These are phyloP conservation scores for Fusarium camptoceras DNA, from an alignment of 2,329 filamentous ascomycete species.

Conservation along the genomic window DNA sequence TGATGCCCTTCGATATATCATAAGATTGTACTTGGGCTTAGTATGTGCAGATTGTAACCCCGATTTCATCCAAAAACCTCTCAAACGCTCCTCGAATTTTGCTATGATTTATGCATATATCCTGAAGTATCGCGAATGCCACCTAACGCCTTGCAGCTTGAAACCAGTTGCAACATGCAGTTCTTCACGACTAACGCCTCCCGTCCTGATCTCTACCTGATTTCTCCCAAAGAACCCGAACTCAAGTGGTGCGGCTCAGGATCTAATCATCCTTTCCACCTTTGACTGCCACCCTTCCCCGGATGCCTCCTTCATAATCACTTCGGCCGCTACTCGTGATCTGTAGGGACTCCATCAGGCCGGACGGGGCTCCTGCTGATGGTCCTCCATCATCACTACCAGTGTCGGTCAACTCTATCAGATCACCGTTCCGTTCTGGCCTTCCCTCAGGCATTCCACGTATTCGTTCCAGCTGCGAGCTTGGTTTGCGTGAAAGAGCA, in stretches of 20 bases:
- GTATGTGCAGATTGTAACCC: background rate
- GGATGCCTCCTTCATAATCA: slow-evolving; percentile 53
- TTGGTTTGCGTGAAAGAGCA: slow-evolving; percentile 74
- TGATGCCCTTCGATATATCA: background rate
- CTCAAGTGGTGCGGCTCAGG: background rate
- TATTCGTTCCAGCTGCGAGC: slow-evolving; percentile 61
- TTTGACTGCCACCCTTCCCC: slow-evolving; percentile 55
- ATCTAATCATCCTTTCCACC: slow-evolving; percentile 44
- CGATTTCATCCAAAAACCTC: background rate
- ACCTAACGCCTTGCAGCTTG: slow-evolving; percentile 42
- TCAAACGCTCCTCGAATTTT: slow-evolving; percentile 16
- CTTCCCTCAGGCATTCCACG: slow-evolving; percentile 53
- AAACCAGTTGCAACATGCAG: slow-evolving; percentile 36
- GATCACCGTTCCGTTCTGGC: slow-evolving; percentile 62
- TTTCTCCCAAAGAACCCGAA: background rate
- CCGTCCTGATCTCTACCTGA: slow-evolving; percentile 11
- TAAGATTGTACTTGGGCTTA: background rate
- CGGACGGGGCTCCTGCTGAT: slow-evolving; percentile 39
- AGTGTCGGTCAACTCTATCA: slow-evolving; percentile 78
- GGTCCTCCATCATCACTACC: slow-evolving; percentile 65
- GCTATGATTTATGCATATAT: slow-evolving; percentile 33
- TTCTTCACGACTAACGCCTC: slow-evolving; percentile 36
- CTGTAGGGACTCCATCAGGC: slow-evolving; percentile 49
- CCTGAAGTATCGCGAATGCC: slow-evolving; percentile 41
- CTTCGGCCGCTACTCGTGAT: slow-evolving; percentile 53